These are phyloP conservation scores for Lactarius hengduanensis DNA, from an alignment of 768 basidiomycete species.

Conservation along the genomic window DNA sequence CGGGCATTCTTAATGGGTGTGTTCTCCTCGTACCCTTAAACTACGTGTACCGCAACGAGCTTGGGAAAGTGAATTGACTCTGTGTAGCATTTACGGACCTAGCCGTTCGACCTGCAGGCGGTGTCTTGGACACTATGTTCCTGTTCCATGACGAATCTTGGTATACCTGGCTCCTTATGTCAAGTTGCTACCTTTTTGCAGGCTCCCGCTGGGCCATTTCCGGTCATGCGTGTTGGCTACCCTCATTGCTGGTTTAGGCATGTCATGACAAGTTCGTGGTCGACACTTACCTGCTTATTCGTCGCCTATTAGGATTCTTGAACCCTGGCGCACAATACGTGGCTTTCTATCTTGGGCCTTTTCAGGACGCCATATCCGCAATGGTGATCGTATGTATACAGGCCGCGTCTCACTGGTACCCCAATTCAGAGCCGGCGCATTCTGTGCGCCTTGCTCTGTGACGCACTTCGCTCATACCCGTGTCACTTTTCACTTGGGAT, in stretches of 20 bases:
- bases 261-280: constrained; percentile 42
- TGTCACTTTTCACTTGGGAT: constrained; percentile 43
- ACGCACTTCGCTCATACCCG: constrained; percentile 40
- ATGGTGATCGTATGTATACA: background rate
- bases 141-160: background rate
- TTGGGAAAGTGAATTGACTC: constrained; percentile 42
- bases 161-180: constrained; percentile 31
- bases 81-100: background rate
- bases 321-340: constrained; percentile 50
- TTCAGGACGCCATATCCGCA: constrained; percentile 32
- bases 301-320: constrained; percentile 28
- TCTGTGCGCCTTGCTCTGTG: constrained; percentile 42
- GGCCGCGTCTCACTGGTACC: background rate
- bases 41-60: constrained; percentile 36
- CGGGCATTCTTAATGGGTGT: constrained; percentile 46
- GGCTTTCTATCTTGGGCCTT: constrained; percentile 27
- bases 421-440: constrained; percentile 37
- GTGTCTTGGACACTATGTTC: constrained; percentile 4
- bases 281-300: background rate
- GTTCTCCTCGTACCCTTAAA: constrained; percentile 41
- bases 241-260: constrained; percentile 44
- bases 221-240: constrained; percentile 44
- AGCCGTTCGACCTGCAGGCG: background rate
- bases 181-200: constrained; percentile 40
- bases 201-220: constrained; percentile 46